Evolutionary conservation across 192 early-diverging fungal species (phyloP).

Genomic region (Linnemannia zychae): DNA sequence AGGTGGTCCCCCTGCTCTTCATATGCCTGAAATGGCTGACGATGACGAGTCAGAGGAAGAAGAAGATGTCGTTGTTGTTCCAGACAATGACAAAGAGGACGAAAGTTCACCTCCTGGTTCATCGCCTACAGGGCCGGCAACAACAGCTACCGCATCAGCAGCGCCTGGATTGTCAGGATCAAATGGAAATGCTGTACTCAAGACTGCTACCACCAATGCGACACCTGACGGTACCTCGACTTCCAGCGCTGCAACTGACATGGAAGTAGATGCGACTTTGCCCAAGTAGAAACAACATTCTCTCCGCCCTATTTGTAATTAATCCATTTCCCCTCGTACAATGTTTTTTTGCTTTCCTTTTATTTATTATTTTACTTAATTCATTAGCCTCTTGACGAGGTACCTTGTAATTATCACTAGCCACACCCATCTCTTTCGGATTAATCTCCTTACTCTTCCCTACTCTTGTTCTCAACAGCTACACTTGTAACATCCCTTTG

Average conservation of each 20-base stretch:
- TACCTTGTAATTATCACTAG: background rate
- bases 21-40: slow-evolving; percentile 53
- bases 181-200: background rate
- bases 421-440: too few species aligned
- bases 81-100: slow-evolving; percentile 37
- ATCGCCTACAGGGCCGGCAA: background rate
- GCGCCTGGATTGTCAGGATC: background rate
- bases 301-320: background rate
- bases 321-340: background rate
- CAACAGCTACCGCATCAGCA: too few species aligned
- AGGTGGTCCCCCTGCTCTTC: slow-evolving; percentile 47
- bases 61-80: slow-evolving; percentile 29
- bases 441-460: too few species aligned
- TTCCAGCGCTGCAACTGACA: background rate
- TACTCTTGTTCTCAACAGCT: too few species aligned
- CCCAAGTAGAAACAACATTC: background rate
- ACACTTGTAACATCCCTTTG: too few species aligned
- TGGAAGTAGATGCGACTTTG: background rate
- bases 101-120: slow-evolving; percentile 5
- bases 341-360: background rate
- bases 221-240: background rate
- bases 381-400: too few species aligned
- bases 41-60: slow-evolving; percentile 47
- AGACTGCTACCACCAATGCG: background rate
- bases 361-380: background rate